Base-by-base conservation (phyloP, 768 basidiomycete genomes). In the Clathrus columnatus region DNA sequence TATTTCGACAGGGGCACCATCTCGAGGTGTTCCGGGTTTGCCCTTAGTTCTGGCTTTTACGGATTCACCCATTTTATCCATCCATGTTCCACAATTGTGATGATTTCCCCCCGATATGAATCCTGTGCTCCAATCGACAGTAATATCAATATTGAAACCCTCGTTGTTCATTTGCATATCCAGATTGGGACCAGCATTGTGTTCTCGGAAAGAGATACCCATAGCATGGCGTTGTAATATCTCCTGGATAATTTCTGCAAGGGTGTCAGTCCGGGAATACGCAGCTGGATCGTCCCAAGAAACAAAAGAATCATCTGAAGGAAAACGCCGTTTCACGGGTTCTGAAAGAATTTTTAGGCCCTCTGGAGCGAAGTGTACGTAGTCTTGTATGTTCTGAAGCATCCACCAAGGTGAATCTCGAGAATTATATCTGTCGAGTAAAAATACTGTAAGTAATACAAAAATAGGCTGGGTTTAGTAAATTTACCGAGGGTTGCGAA, bases 371-470 rank as follows among this genome's bases (percentile, higher is more conserved):
- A 77, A 84, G 46, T 71, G 72, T 20, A 81, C 84, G 67, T 97
- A 98, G 67, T 98, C 93, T 64, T 98, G 96, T 53, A 99, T 96
- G 65, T 88, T 96, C 67, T 99, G 95, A 57, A 97, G 68, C 89
- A 98, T 95, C 91, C 93, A 98, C 95, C 94, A 98, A 4, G 96
- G 95, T 6, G 91, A 92, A 67, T 99, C 96, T 51, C 96, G 85
- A 4, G 91, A 98, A 69, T 98, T 98, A 69, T 92, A 94, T 59
- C 88, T 88, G 57, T 23, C 42, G 10, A 43, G 26, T 28, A 29
- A 14, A 18, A 16, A 4, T 55, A 17, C 32, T 30, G 20, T 46
- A 14, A 47, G n/a, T 30, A 47, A 17, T 21, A 32, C 23, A 5
- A 7, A 41, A 46, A 4, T 11, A 36, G 14, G 11, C 11, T n/a